Base-by-base conservation (phyloP, 805 yeast genomes). In the Yarrowia alimentaria region DNA sequence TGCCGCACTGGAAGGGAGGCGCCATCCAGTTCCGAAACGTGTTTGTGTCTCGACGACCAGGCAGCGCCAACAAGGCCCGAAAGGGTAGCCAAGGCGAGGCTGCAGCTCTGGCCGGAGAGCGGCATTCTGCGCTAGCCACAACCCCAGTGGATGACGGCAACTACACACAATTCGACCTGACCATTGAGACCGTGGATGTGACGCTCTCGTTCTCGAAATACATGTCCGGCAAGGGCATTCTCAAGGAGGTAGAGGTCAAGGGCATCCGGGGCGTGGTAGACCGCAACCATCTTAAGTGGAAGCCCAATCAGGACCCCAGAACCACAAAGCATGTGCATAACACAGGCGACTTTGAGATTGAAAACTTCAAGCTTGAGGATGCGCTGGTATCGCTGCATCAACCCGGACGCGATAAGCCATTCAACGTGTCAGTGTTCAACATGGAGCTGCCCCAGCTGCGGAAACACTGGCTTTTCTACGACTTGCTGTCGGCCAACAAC, bases 241-340 rank as follows among this genome's bases (percentile, higher is more conserved):
- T 93, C 14, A 83, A 86, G 55, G 89, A 81, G 42, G 78, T 88
- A 54, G 85, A 85, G 43, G 72, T 91, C 33, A 79, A 78, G 58
- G 98, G 99, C 0, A 68, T 93, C 45, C 74, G 99, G 53, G 99
- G 99, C 2, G 85, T 90, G 0, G 83, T 91, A 11, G 99, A 93
- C 64, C 75, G 99, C 56, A 80, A 94, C 0, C 91, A 85, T 64
- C 93, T 93, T 14, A 68, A 68, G 50, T 89, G 95, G 95, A 79
- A 78, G 52, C 81, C 83, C 3, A 77, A 81, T 38, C 95, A 86
- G 61, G 90, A 83, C 59, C 90, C 98, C 1, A 76, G 87, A 20
- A 80, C 84, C 60, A 88, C 87, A 66, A 79, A 79, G 60, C 84
- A 87, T 61, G 65, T 80, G 32, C 77, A 82, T 54, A 74, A 72